Evolutionary conservation across 164 flowering plant species (phyloP), one percentile per base, ranked within the genome.

Genomic region (Vitis riparia): DNA sequence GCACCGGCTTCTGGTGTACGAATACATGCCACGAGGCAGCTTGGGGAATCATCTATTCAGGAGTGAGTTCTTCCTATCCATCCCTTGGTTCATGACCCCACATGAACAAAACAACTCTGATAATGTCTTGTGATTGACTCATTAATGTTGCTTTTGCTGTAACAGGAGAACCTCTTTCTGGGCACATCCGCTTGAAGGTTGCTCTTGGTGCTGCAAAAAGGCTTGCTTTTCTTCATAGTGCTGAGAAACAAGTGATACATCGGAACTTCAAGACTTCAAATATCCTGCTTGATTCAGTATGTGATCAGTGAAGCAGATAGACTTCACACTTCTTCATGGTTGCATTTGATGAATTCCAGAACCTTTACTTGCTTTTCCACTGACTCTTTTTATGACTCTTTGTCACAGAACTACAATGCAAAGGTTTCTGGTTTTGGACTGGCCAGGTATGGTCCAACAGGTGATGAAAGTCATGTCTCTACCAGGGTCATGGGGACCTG

Each of bases 1-100:
- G 14, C 62, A 49, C 1, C 61, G 74, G 11, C 64, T 71, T 56
- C 30, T 71, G 57, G 68, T 65, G 11, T 57, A 65, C 1, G 74
- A 71, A 16, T 71, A 30, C 55, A 58, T 65, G 50, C 74, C 78
- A 2, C 70, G 55, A 67, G 78, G 80, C 23, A 73, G 80, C 68
- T 66, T 77, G 70, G 77, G 63, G 71, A 73, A 77, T 70, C 75
- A 77, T 62, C 69, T 77, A 9, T 73, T 74, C 72, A 70, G 68
- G 68, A 74, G 80, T 77, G 62, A 73, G 80, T 68, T 17, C 49
- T 9, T 15, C 23, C 44, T 23, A 32, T 55, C 30, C 51, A 10
- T 50, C 37, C 50, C 15, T 11, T 9, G 9, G 11, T 23, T 3
- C 49, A 8, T 51, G 16, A 16, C 48, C 11, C 16, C 12, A 7